phyloP scores from a whole-genome alignment of 192 early-diverging fungal genomes.

The Funneliformis geosporum region DNA sequence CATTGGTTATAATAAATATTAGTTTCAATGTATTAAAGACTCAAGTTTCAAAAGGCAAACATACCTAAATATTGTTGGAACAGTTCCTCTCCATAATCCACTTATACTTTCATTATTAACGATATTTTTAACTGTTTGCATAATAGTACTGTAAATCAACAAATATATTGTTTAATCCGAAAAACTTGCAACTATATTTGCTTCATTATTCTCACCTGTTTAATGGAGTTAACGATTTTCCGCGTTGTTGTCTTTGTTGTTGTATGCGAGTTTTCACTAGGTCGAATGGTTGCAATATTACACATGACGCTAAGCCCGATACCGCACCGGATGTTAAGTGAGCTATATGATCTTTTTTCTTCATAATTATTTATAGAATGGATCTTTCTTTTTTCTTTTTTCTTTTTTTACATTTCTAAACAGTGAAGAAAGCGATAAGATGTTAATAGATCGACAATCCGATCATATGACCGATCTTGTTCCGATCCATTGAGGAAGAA shows the following conservation, averaged over 20 bases:
- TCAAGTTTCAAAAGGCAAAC: neutral
- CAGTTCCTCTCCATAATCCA: conserved; percentile 83
- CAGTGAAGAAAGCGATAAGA: too few species aligned
- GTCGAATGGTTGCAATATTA: conserved; percentile 88
- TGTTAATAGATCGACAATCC: too few species aligned
- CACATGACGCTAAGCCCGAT: conserved; percentile 75
- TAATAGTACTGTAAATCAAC: conserved; percentile 46
- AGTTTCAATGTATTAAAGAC: too few species aligned
- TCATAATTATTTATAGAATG: neutral
- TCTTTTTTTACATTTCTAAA: too few species aligned
- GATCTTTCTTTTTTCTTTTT: too few species aligned
- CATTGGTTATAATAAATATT: neutral
- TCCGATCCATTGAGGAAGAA: too few species aligned
- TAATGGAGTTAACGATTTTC: conserved; percentile 43
- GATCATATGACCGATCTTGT: too few species aligned
- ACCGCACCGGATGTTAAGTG: conserved; percentile 78
- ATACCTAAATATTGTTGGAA: conserved; percentile 69
- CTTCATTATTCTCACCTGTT: conserved; percentile 49
- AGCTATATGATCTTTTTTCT: conserved; percentile 39
- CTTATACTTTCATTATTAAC: conserved; percentile 55
- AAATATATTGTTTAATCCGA: too few species aligned
- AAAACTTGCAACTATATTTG: too few species aligned
- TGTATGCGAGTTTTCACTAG: conserved; percentile 81
- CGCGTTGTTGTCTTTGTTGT: conserved; percentile 59
- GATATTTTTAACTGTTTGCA: conserved; percentile 61